These are phyloP conservation scores for Fusarium kyushuense DNA, from an alignment of 2,329 filamentous ascomycete species.

Conservation along the genomic window DNA sequence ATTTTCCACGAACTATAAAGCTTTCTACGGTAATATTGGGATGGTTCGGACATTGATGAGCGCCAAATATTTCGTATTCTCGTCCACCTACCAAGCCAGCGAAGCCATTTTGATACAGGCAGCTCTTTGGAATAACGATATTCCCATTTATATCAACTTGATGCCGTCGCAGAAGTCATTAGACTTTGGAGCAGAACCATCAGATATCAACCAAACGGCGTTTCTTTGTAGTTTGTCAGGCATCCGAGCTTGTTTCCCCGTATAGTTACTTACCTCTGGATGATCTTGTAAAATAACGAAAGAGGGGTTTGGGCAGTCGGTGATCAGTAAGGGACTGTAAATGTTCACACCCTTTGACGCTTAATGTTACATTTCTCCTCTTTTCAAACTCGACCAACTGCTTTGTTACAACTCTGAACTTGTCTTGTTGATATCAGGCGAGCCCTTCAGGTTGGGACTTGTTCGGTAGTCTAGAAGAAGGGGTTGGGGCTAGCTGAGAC, in stretches of 20 bases:
- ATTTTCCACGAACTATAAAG: background rate
- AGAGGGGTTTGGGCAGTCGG: background rate
- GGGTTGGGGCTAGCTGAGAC: constrained; percentile 16
- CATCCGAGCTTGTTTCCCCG: constrained; percentile 10
- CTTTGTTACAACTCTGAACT: constrained; percentile 23
- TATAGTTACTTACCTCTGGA: constrained; percentile 4
- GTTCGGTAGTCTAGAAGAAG: constrained; percentile 1
- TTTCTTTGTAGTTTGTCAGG: constrained; percentile 4
- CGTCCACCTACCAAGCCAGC: background rate
- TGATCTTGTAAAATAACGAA: background rate
- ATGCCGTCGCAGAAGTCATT: too few relatives aligned
- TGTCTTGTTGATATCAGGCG: constrained; percentile 19
- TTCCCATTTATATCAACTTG: background rate
- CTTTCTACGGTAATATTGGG: background rate
- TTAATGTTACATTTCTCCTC: constrained; percentile 40
- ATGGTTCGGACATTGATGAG: too few relatives aligned
- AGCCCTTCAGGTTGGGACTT: background rate
- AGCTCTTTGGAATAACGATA: background rate
- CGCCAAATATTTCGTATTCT: background rate
- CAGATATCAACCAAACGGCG: background rate
- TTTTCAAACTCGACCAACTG: constrained; percentile 10
- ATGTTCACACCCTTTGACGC: background rate
- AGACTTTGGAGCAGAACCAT: too few relatives aligned
- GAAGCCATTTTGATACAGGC: constrained; percentile 21
- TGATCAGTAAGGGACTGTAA: background rate